Conservation (phyloP, 2,329 filamentous ascomycete species). For the Colletotrichum incanum region DNA sequence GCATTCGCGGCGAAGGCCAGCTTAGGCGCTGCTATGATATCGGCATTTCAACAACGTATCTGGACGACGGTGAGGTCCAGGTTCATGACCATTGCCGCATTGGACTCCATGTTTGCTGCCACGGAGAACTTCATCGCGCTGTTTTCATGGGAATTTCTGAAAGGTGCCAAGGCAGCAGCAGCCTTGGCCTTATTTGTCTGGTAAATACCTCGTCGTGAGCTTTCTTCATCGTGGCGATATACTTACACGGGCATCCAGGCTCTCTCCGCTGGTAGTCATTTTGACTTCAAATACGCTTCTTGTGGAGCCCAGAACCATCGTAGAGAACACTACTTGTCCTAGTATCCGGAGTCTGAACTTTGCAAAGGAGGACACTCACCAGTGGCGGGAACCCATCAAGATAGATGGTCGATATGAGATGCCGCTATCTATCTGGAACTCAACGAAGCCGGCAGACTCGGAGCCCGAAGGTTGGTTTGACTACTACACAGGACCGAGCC, state of each 20-base stretch:
- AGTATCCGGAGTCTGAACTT: conserved; percentile 54
- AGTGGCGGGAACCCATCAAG: conserved; percentile 52
- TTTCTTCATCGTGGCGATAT: neutral
- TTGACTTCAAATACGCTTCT: conserved; percentile 56
- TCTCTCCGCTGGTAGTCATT: conserved; percentile 56
- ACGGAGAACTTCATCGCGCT: conserved; percentile 51
- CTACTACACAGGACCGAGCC: conserved; percentile 51
- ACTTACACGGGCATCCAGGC: conserved; percentile 39
- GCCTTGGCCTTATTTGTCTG: conserved; percentile 54
- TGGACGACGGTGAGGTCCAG: conserved; percentile 45
- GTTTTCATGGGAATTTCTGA: conserved; percentile 50
- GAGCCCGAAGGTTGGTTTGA: conserved; percentile 50
- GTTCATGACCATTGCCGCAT: conserved; percentile 42
- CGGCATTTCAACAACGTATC: conserved; percentile 47
- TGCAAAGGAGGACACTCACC: conserved; percentile 51
- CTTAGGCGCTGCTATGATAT: conserved; percentile 52
- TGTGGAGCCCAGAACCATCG: conserved; percentile 48
- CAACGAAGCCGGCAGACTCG: conserved; percentile 46
- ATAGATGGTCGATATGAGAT: conserved; percentile 49
- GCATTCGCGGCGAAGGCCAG: conserved; percentile 56
- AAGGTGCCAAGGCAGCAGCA: conserved; percentile 52
- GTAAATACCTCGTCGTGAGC: conserved; percentile 35
- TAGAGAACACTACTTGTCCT: conserved; percentile 50
- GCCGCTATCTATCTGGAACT: conserved; percentile 53
- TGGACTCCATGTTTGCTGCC: conserved; percentile 53